Percentiles rank a stretch among this genome's conserved stretches.
phyloP scores from a whole-genome alignment of 1,284 basidiomycete genomes.

The Tilletia horrida region DNA sequence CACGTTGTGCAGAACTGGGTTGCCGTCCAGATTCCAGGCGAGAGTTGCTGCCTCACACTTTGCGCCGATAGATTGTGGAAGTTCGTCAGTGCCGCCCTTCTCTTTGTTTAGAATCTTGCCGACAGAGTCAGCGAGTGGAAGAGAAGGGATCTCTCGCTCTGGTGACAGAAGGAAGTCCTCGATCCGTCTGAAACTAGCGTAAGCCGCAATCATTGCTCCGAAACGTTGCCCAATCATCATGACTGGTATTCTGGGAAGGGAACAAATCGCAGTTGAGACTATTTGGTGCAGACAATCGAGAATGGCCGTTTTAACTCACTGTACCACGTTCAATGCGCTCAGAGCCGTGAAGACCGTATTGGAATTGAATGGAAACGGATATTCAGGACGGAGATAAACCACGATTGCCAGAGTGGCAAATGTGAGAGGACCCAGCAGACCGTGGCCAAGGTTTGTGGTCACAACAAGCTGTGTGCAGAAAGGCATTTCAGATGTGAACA shows the following conservation, averaged over 20 bases:
- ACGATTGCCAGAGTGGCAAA: conserved; percentile 37
- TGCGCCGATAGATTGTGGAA: too few species aligned
- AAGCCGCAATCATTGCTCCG: conserved; percentile 34
- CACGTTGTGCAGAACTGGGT: background rate
- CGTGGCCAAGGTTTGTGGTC: conserved; percentile 28
- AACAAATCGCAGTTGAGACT: too few species aligned
- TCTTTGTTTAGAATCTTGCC: background rate
- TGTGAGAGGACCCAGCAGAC: conserved; percentile 30
- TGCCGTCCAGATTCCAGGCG: background rate
- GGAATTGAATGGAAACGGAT: conserved; percentile 32
- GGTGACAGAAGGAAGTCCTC: conserved; percentile 30
- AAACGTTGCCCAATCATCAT: conserved; percentile 42
- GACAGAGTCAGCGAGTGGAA: background rate
- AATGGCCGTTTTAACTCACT: background rate
- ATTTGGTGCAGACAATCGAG: too few species aligned
- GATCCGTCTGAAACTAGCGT: conserved; percentile 38
- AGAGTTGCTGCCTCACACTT: background rate
- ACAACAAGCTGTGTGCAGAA: background rate
- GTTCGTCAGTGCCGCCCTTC: background rate
- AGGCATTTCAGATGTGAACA: too few species aligned
- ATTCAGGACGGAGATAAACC: conserved; percentile 24
- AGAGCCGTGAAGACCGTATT: conserved; percentile 44
- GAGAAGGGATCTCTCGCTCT: conserved; percentile 13
- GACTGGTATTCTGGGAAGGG: conserved; percentile 27
- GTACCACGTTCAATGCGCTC: conserved; percentile 34